Evolutionary conservation across 495 filamentous ascomycete species (phyloP).

Genomic region (Rostrohypoxylon terebratum): DNA sequence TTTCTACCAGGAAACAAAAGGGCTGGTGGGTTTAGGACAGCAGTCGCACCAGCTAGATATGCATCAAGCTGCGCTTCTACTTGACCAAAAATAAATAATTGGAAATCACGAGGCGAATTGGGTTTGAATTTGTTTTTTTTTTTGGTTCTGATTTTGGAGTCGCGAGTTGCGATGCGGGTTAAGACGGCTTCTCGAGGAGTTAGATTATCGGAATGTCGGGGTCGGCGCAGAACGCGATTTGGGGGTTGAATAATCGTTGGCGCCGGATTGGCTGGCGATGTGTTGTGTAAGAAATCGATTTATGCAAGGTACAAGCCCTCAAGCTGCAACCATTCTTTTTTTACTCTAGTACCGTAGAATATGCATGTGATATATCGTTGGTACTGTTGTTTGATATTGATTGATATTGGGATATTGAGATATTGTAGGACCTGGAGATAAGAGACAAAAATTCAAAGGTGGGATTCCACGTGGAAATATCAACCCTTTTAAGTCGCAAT

Average conservation of each 20-base stretch:
- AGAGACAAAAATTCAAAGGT: not conserved
- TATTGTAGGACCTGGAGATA: slow-evolving; percentile 13
- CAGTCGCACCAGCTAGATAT: slow-evolving; percentile 55
- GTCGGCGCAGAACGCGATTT: slow-evolving; percentile 16
- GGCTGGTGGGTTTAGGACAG: slow-evolving; percentile 36
- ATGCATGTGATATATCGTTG: slow-evolving; percentile 37
- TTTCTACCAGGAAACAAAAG: slow-evolving; percentile 50
- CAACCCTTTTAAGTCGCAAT: slow-evolving; percentile 25
- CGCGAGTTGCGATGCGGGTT: slow-evolving; percentile 20
- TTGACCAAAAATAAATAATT: slow-evolving; percentile 51
- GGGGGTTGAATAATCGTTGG: slow-evolving; percentile 3
- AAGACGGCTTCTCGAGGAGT: slow-evolving; percentile 18
- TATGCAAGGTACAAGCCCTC: slow-evolving; percentile 53
- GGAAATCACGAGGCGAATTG: slow-evolving; percentile 26
- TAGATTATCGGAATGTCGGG: slow-evolving; percentile 27
- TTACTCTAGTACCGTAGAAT: slow-evolving; percentile 16
- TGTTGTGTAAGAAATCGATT: slow-evolving; percentile 23
- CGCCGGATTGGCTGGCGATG: slow-evolving; percentile 38
- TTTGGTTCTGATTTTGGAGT: not conserved
- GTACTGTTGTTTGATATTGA: too few species aligned
- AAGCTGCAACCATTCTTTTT: slow-evolving; percentile 43
- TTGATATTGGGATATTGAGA: too few species aligned
- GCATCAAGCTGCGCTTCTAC: slow-evolving; percentile 51
- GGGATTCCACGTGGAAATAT: not conserved
- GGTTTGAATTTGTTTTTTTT: too few species aligned